Conservation (phyloP, 805 yeast species). For the Priceomyces melissophilus region DNA sequence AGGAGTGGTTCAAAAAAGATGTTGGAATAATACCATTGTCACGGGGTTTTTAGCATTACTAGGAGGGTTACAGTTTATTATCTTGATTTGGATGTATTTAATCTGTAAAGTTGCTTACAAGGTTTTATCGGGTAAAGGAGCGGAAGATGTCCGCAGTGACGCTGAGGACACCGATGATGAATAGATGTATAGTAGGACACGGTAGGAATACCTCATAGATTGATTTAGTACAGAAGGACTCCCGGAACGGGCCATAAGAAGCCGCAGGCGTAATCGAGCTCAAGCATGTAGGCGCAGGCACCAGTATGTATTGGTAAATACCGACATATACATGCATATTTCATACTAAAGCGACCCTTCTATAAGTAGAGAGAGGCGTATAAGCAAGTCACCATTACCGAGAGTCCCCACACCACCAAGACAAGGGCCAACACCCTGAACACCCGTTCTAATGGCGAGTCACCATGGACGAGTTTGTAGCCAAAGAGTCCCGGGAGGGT, state of each 20-base stretch:
- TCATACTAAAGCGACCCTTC: too few species aligned
- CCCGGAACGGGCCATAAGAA: too few species aligned
- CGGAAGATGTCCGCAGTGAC: slow-evolving; percentile 86
- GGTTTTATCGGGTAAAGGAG: slow-evolving; percentile 69
- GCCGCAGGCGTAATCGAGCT: too few species aligned
- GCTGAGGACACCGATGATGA: slow-evolving; percentile 55
- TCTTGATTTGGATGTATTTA: slow-evolving; percentile 70
- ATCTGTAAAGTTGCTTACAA: slow-evolving; percentile 66
- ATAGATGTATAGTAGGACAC: too few species aligned
- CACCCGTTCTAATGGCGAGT: slow-evolving; percentile 25
- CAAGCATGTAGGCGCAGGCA: too few species aligned
- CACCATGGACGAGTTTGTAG: slow-evolving; percentile 62
- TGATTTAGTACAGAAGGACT: too few species aligned
- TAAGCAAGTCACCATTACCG: slow-evolving; percentile 67
- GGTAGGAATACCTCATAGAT: background rate
- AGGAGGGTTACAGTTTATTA: slow-evolving; percentile 62
- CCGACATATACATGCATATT: too few species aligned
- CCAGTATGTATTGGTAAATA: too few species aligned
- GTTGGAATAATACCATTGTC: slow-evolving; percentile 48
- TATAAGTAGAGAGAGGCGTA: slow-evolving; percentile 11
- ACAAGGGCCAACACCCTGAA: slow-evolving; percentile 50
- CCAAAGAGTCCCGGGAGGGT: slow-evolving; percentile 89
- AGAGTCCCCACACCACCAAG: slow-evolving; percentile 64
- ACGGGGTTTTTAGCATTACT: slow-evolving; percentile 53
- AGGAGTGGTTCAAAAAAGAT: slow-evolving; percentile 37